Conservation (phyloP, 2,329 filamentous ascomycete species). For the Drechslerella stenobrocha region DNA sequence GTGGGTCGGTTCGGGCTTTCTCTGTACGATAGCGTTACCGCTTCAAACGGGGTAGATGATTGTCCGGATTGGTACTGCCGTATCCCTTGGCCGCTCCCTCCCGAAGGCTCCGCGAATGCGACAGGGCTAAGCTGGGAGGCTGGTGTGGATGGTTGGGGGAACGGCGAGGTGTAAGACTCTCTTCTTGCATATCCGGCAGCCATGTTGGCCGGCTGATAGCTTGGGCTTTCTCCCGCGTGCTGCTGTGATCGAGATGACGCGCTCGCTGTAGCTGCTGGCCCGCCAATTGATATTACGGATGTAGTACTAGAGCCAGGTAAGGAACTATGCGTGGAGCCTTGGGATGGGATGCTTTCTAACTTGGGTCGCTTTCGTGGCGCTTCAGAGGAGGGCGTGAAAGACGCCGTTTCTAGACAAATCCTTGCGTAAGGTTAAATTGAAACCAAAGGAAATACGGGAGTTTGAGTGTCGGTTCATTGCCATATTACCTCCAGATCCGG, state of each 20-base stretch:
- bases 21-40: constrained; percentile 24
- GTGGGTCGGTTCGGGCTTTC: constrained; percentile 31
- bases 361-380: constrained; percentile 51
- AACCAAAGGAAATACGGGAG: constrained; percentile 8
- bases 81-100: constrained; percentile 27
- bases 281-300: constrained; percentile 43
- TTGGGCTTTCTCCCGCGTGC: constrained; percentile 29
- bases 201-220: constrained; percentile 20
- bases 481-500: constrained; percentile 42
- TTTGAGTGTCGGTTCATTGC: background rate
- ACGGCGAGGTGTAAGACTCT: constrained; percentile 39
- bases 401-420: constrained; percentile 32
- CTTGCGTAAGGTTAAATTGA: constrained; percentile 49
- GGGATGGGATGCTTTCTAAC: constrained; percentile 49
- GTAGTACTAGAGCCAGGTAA: constrained; percentile 49
- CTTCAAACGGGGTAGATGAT: constrained; percentile 14
- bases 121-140: constrained; percentile 43
- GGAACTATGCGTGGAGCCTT: constrained; percentile 46
- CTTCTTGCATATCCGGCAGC: constrained; percentile 26
- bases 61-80: constrained; percentile 23
- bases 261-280: constrained; percentile 19
- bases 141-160: constrained; percentile 43
- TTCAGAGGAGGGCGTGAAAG: constrained; percentile 48
- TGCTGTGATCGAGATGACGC: constrained; percentile 35
- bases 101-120: constrained; percentile 27